Evolutionary conservation across 2,329 filamentous ascomycete genomes (phyloP), one percentile per base, ranked within the genome.

Genomic region (Monilinia polystroma): DNA sequence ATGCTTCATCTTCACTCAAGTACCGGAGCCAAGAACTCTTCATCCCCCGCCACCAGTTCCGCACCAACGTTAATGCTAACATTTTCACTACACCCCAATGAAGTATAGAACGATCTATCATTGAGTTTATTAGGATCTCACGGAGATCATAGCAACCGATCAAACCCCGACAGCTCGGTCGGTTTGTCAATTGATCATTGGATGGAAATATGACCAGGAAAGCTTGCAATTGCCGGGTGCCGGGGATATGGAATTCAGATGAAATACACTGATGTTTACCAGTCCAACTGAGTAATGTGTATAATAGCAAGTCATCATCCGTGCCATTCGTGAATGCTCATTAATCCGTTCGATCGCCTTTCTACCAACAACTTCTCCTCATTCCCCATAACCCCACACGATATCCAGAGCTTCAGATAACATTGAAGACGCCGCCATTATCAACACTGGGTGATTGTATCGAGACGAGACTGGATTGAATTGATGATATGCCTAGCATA

Each of bases 101-200:
- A 38, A 56, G 32, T 23, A n/a, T 55, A 41, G 20, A 16, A 56
- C 32, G 11, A 56, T n/a, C 53, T 55, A 26, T 51, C 8, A 35
- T 45, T 49, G 20, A 18, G 7, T 35, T 47, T 2, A 3, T 51
- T 51, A 2, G 23, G n/a, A 14, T 60, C 38, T 26, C 16, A 10
- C 32, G 32, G 32, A 35, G 32, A 35, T 35, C 32, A 35, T 5
- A 35, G 6, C 6, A 35, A 35, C 32, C 32, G 58, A 51, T 20
- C 20, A 38, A 60, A 51, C 5, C 20, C 57, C 26, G 58, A 18
- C n/a, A 38, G 16, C 16, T 20, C 10, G 26, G 18, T 18, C 29
- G 23, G 12, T 60, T 51, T 51, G n/a, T 26, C 45, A 23, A 60
- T 26, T 51, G 14, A 38, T 62, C 16, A 62, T 62, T 51, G 58